Evolutionary conservation across 2,329 filamentous ascomycete genomes (phyloP), one percentile per base, ranked within the genome.

Genomic region (Colletotrichum orbiculare): DNA sequence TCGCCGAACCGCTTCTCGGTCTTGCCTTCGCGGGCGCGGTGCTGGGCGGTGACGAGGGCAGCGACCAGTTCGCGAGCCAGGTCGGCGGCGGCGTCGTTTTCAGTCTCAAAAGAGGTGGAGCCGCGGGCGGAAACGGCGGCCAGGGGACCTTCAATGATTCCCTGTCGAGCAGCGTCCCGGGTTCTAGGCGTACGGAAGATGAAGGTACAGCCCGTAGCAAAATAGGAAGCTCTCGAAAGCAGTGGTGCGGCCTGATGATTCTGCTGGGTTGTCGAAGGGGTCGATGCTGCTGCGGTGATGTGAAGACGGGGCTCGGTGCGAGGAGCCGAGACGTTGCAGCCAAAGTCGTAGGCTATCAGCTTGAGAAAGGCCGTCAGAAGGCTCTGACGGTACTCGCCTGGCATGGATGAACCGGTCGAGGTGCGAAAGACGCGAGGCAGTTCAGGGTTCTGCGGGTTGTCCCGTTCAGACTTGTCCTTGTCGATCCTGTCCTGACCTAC

Each of bases 301-400:
- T 88, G 82, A 17, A 90, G 77, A 3, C 88, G 82, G 9, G 88
- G 88, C 69, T 90, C 88, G 33, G 81, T 78, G 45, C 87, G 83
- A 13, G 87, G 78, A 34, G 83, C 79, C 2, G 81, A 79, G 53
- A 89, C 83, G 69, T 85, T 89, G 74, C 88, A 90, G 54, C 87
- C 85, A 73, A 89, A 90, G 67, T 90, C 87, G 70, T 90, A 90
- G 15, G 87, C 83, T 13, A 90, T 82, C 5, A 90, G 81, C 73
- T 90, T 90, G 60, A 90, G 74, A 60, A 90, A 89, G 41, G 87
- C 82, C 3, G 83, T 81, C 11, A 88, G 69, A n/a, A 89, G 78
- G 58, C 81, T 81, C 59, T 87, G 83, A 37, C 88, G 84, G 69
- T 81, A 84, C 54, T 89, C 86, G 7, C 82, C 72, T 1, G 87